Evolutionary conservation across 2,329 filamentous ascomycete genomes (phyloP).

Genomic region (Neoscytalidium dimidiatum): DNA sequence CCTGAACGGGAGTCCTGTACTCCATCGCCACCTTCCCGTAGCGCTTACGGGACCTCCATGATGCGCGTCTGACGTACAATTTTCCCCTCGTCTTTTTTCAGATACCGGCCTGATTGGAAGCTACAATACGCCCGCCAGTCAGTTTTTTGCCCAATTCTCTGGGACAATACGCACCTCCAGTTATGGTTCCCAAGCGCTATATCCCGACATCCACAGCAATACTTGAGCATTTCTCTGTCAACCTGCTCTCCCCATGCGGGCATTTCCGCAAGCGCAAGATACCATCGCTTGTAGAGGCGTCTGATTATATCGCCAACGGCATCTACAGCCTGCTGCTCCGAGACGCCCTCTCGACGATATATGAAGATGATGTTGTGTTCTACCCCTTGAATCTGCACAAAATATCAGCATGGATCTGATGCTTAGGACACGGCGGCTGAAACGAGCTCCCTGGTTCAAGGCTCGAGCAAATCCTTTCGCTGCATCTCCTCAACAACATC

Average conservation of each 20-base stretch:
- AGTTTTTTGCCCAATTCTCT: too few species aligned
- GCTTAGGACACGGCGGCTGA: too few species aligned
- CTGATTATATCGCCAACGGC: neutral
- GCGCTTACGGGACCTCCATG: neutral
- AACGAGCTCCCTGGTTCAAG: too few species aligned
- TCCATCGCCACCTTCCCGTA: too few species aligned
- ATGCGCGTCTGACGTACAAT: neutral
- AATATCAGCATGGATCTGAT: too few species aligned
- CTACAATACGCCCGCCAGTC: neutral
- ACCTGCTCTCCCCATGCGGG: neutral
- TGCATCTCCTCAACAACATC: too few species aligned
- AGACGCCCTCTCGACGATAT: neutral
- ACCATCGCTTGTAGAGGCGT: neutral
- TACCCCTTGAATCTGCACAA: neutral
- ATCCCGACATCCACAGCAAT: neutral
- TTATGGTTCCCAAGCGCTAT: neutral
- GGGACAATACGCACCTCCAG: neutral
- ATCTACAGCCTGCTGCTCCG: neutral
- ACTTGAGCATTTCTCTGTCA: neutral
- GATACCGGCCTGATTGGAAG: neutral
- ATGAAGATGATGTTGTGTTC: conserved; percentile 9
- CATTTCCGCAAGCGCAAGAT: neutral
- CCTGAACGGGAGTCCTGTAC: too few species aligned
- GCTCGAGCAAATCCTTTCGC: too few species aligned
- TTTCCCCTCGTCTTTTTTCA: neutral